phyloP scores from a whole-genome alignment of 2,329 filamentous ascomycete genomes.

The Talaromyces piceae region DNA sequence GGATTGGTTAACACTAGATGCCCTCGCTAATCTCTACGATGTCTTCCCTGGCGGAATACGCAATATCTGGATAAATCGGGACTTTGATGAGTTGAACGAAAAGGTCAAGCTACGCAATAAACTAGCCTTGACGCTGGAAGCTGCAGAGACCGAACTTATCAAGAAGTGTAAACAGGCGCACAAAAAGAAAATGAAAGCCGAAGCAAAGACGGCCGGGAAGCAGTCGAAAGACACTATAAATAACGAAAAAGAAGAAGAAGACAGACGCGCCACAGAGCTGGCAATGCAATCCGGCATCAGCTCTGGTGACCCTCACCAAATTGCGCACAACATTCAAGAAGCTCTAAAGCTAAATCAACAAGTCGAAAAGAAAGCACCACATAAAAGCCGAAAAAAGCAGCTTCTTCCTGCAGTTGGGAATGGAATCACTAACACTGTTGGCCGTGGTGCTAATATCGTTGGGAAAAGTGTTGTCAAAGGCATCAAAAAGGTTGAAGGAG shows the following conservation, averaged over 20 bases:
- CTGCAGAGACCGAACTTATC: conserved; percentile 78
- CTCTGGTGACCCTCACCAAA: conserved; percentile 51
- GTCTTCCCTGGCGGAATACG: conserved; percentile 92
- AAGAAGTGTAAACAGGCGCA: conserved; percentile 71
- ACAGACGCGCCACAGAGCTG: conserved; percentile 39
- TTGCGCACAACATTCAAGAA: conserved; percentile 43
- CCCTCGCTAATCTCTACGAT: conserved; percentile 77
- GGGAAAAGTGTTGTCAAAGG: conserved; percentile 40
- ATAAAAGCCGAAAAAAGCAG: conserved; percentile 17
- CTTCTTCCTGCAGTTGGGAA: conserved; percentile 44
- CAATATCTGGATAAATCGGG: conserved; percentile 94
- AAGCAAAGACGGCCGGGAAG: conserved; percentile 53
- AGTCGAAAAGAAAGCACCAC: neutral
- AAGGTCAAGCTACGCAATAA: conserved; percentile 72
- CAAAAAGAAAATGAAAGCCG: conserved; percentile 59
- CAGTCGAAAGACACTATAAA: conserved; percentile 29
- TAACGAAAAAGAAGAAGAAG: conserved; percentile 44
- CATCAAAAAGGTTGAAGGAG: conserved; percentile 33
- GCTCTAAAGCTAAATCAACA: conserved; percentile 33
- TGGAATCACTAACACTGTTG: conserved; percentile 43
- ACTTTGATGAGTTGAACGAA: conserved; percentile 72
- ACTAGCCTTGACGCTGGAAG: conserved; percentile 65
- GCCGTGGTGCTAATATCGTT: conserved; percentile 40
- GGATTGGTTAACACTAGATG: conserved; percentile 82
- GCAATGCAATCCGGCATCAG: conserved; percentile 45